Evolutionary conservation across 1,284 basidiomycete genomes (phyloP).

Genomic region (Pulveroboletus sp.): DNA sequence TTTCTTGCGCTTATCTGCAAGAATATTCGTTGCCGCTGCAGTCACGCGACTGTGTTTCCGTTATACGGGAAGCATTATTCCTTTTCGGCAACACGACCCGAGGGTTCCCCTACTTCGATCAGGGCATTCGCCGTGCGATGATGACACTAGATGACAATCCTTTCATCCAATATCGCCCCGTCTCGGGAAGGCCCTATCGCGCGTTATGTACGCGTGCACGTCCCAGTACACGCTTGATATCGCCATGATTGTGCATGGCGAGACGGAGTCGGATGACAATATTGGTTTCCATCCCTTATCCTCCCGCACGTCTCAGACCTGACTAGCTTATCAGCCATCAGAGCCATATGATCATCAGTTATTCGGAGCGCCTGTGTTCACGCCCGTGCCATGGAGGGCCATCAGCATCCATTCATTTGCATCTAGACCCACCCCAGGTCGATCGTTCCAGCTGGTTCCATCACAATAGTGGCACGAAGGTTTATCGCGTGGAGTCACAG

Average conservation of each 20-base stretch:
- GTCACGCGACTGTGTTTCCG: neutral
- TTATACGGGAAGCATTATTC: conserved; percentile 11
- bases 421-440: neutral
- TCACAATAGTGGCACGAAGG: neutral
- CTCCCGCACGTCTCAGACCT: neutral
- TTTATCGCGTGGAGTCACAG: neutral
- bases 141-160: neutral
- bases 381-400: no score
- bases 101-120: neutral
- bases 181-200: neutral
- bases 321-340: neutral
- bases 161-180: neutral
- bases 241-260: neutral
- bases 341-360: neutral
- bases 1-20: neutral
- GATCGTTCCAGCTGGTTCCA: neutral
- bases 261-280: neutral
- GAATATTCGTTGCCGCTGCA: neutral
- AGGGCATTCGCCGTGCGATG: neutral
- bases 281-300: neutral
- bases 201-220: neutral
- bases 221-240: neutral
- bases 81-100: neutral
- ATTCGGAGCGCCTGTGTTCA: no score
- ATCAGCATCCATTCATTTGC: neutral